A percentile compares a stretch with the other conserved stretches of the same genome.
Evolutionary conservation across 192 early-diverging fungal species (phyloP).

Genomic region (Coemansia sp.): DNA sequence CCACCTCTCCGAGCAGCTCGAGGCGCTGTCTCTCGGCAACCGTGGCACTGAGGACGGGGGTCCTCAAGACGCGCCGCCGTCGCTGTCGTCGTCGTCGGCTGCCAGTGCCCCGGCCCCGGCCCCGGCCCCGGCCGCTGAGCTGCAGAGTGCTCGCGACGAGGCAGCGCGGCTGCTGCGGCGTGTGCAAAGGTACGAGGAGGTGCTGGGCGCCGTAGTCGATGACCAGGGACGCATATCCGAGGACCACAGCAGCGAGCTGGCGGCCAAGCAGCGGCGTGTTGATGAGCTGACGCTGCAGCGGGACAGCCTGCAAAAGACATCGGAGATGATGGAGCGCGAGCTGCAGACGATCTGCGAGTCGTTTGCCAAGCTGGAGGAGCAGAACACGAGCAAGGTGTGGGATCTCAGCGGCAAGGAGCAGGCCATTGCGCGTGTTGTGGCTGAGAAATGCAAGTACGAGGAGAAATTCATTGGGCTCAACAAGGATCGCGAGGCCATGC

Average conservation of each 20-base stretch:
- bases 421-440: constrained; percentile 69
- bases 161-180: constrained; percentile 30
- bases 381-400: constrained; percentile 76
- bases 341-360: constrained; percentile 58
- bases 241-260: constrained; percentile 32
- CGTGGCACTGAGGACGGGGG: constrained; percentile 31
- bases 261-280: constrained; percentile 50
- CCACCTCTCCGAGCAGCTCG: constrained; percentile 50
- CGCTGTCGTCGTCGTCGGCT: constrained; percentile 22
- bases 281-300: constrained; percentile 56
- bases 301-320: constrained; percentile 55
- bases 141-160: constrained; percentile 30
- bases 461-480: constrained; percentile 75
- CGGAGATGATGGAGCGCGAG: constrained; percentile 57
- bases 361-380: constrained; percentile 81
- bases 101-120: constrained; percentile 21
- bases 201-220: constrained; percentile 33
- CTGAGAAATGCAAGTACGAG: constrained; percentile 82
- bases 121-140: constrained; percentile 22
- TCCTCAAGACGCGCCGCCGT: constrained; percentile 12
- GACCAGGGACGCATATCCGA: constrained; percentile 18
- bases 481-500: constrained; percentile 66
- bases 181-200: constrained; percentile 45
- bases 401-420: constrained; percentile 76
- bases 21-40: constrained; percentile 27